phyloP scores from a whole-genome alignment of 2,329 filamentous ascomycete species.

The Seiridium unicorne region DNA sequence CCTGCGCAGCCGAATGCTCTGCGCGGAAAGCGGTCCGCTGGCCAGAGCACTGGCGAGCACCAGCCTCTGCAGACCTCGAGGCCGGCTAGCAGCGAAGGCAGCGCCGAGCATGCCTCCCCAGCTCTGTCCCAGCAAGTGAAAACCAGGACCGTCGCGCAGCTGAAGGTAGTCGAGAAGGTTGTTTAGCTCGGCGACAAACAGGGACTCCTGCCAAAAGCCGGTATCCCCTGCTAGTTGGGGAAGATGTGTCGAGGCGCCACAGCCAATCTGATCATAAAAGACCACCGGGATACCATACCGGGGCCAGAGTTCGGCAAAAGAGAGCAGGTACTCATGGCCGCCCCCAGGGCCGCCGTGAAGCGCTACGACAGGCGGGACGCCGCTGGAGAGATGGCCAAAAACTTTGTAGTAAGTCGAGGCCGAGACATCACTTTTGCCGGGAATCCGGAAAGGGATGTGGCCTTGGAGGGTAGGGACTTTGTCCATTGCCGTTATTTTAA shows the following conservation, averaged over 20 bases:
- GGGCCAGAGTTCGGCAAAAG: slow-evolving; percentile 6
- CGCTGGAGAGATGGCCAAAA: slow-evolving; percentile 11
- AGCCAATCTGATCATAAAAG: slow-evolving; percentile 20
- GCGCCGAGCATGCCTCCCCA: slow-evolving; percentile 17
- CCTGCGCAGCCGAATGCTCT: not conserved
- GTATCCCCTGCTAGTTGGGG: slow-evolving; percentile 12
- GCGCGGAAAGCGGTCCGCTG: not conserved
- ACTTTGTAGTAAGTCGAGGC: slow-evolving; percentile 12
- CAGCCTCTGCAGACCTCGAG: not conserved
- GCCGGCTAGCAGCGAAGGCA: slow-evolving; percentile 10
- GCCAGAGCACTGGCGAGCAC: not conserved
- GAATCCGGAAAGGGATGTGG: not conserved
- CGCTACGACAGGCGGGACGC: slow-evolving; percentile 8
- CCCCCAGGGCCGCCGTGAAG: slow-evolving; percentile 17
- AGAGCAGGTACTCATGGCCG: slow-evolving; percentile 16
- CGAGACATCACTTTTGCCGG: not conserved
- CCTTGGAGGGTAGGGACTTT: no score
- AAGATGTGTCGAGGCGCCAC: slow-evolving; percentile 16
- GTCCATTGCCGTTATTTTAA: no score
- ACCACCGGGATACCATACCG: slow-evolving; percentile 13
- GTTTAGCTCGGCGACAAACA: slow-evolving; percentile 17
- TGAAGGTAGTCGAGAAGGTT: slow-evolving; percentile 14
- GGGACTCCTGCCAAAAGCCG: slow-evolving; percentile 12
- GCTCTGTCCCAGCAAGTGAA: slow-evolving; percentile 17
- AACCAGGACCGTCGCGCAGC: slow-evolving; percentile 11